phyloP scores from a whole-genome alignment of 192 early-diverging fungal species.

The Backusella liffmaniae region DNA sequence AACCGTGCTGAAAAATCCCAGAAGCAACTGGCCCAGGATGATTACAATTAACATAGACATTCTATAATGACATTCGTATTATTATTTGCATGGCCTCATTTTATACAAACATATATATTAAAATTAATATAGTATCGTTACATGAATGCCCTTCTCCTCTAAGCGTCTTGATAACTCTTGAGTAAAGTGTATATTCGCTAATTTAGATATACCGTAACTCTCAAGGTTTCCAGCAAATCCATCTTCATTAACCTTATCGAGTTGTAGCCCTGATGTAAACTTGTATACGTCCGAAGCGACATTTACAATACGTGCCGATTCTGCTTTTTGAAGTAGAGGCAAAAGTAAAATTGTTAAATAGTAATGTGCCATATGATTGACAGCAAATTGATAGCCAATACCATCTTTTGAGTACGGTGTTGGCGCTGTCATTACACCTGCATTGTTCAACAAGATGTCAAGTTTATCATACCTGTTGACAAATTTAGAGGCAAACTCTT shows the following conservation, averaged over 20 bases:
- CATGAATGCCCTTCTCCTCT: not conserved
- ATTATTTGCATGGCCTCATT: no score
- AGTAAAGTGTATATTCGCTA: slow-evolving; percentile 24
- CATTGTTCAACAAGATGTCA: slow-evolving; percentile 61
- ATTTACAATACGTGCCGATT: slow-evolving; percentile 24
- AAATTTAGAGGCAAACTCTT: slow-evolving; percentile 34
- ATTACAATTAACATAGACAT: no score
- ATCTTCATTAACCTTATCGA: slow-evolving; percentile 16
- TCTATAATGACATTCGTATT: no score
- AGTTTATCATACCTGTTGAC: slow-evolving; percentile 31
- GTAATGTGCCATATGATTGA: slow-evolving; percentile 52
- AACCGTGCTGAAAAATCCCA: no score
- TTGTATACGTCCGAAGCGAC: slow-evolving; percentile 20
- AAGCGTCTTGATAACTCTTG: slow-evolving; percentile 21
- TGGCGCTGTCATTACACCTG: slow-evolving; percentile 45
- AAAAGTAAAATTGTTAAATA: slow-evolving; percentile 23
- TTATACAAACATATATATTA: no score
- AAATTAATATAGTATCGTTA: no score
- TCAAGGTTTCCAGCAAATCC: not conserved
- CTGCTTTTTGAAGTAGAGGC: slow-evolving; percentile 20
- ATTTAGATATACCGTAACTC: slow-evolving; percentile 13
- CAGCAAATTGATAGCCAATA: slow-evolving; percentile 52
- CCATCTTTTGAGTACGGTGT: slow-evolving; percentile 18
- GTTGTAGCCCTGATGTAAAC: not conserved
- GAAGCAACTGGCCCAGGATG: no score